Evolutionary conservation across 768 basidiomycete genomes (phyloP).

Genomic region (Russula vinacea): DNA sequence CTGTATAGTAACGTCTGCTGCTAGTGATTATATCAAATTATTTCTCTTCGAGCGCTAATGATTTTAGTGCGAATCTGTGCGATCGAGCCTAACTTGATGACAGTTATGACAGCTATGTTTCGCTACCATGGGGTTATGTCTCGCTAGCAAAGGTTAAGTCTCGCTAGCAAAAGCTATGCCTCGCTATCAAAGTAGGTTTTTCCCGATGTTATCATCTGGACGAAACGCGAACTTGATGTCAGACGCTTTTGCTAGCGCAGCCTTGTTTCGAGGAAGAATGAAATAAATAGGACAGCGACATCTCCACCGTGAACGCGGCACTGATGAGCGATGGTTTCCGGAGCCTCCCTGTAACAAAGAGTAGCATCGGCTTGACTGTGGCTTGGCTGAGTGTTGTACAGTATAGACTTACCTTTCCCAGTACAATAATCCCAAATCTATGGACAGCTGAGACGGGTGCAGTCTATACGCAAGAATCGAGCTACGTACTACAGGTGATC

Average conservation of each 20-base stretch:
- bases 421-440: slow-evolving; percentile 15
- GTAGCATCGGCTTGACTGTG: background rate
- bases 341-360: slow-evolving; percentile 8
- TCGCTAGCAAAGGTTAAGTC: too few species aligned
- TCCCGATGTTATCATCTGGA: slow-evolving; percentile 8
- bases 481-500: background rate
- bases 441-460: background rate
- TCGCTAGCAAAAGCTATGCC: too few species aligned
- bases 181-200: too few species aligned
- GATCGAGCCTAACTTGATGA: too few species aligned
- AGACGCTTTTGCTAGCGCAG: background rate
- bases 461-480: background rate
- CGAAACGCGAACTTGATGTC: slow-evolving; percentile 5
- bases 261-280: background rate
- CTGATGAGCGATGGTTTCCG: slow-evolving; percentile 14
- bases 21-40: too few species aligned
- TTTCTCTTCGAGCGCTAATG: too few species aligned
- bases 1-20: too few species aligned
- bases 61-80: too few species aligned
- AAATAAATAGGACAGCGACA: too few species aligned
- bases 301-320: slow-evolving; percentile 11
- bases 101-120: too few species aligned
- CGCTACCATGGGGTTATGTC: too few species aligned
- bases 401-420: background rate
- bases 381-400: background rate